Percentiles rank a stretch among this genome's conserved stretches.
Conservation (phyloP, 345 rosid species). For the Aquilaria malaccensis region DNA sequence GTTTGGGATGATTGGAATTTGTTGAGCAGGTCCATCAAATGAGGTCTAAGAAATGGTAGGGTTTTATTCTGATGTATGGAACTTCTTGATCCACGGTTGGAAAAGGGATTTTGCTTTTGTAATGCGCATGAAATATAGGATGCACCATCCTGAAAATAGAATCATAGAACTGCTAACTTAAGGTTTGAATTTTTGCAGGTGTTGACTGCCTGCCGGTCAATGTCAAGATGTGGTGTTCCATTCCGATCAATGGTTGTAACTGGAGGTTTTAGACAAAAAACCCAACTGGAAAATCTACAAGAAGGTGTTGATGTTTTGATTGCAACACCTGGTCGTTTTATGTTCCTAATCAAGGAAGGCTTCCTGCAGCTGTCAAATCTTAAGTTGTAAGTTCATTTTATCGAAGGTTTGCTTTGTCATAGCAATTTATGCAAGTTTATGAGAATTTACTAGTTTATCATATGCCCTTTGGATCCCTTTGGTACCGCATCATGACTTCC, state of each 20-base stretch:
- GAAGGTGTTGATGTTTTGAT: constrained; percentile 78
- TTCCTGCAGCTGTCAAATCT: constrained; percentile 57
- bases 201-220: constrained; percentile 58
- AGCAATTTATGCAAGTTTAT: too few relatives aligned
- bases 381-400: constrained; percentile 43
- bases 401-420: background rate
- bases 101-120: too few relatives aligned
- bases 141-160: too few relatives aligned
- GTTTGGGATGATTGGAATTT: too few relatives aligned
- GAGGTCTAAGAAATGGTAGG: too few relatives aligned
- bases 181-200: constrained; percentile 49
- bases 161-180: too few relatives aligned
- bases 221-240: constrained; percentile 82
- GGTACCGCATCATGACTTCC: too few relatives aligned
- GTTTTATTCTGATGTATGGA: too few relatives aligned
- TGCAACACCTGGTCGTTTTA: constrained; percentile 97
- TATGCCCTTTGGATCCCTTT: too few relatives aligned
- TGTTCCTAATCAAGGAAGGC: constrained; percentile 67
- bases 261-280: constrained; percentile 84
- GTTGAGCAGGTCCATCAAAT: too few relatives aligned
- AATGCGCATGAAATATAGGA: too few relatives aligned
- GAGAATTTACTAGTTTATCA: background rate
- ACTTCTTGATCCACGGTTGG: too few relatives aligned
- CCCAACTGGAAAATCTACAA: constrained; percentile 77
- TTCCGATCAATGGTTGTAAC: constrained; percentile 89